These are phyloP conservation scores for Cryphonectria naterciae DNA, from an alignment of 2,329 filamentous ascomycete species.

Conservation along the genomic window DNA sequence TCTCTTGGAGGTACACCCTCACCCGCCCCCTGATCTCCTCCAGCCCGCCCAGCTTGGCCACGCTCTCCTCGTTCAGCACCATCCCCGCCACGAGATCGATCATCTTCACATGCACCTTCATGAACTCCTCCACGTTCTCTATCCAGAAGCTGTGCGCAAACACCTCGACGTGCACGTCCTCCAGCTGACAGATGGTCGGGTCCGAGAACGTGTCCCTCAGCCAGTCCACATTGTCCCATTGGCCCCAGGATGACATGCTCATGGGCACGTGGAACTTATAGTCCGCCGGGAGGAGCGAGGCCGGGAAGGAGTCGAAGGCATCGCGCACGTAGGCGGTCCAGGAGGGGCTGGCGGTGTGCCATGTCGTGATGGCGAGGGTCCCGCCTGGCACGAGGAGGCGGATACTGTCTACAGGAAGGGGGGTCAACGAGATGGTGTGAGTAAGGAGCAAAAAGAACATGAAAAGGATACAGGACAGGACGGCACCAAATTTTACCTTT, in stretches of 20 bases:
- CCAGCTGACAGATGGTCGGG: slow-evolving; percentile 38
- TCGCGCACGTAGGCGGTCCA: slow-evolving; percentile 45
- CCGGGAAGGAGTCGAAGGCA: slow-evolving; percentile 48
- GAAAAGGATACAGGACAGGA: not conserved
- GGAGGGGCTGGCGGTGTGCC: slow-evolving; percentile 37
- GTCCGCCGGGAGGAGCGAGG: slow-evolving; percentile 40
- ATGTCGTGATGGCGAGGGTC: slow-evolving; percentile 44
- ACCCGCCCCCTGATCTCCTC: slow-evolving; percentile 44
- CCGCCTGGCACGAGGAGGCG: slow-evolving; percentile 46
- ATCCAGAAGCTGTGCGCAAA: slow-evolving; percentile 37
- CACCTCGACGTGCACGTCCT: slow-evolving; percentile 43
- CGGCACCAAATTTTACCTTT: slow-evolving; percentile 30
- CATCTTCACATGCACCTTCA: slow-evolving; percentile 44
- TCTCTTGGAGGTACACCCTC: slow-evolving; percentile 44
- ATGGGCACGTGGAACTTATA: slow-evolving; percentile 38
- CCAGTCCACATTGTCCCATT: slow-evolving; percentile 47
- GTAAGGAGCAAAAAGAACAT: not conserved
- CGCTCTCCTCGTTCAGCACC: slow-evolving; percentile 41
- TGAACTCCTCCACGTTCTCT: slow-evolving; percentile 41
- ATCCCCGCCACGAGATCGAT: slow-evolving; percentile 46
- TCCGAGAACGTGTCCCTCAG: slow-evolving; percentile 41
- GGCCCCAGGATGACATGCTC: slow-evolving; percentile 45
- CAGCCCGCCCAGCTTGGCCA: slow-evolving; percentile 34
- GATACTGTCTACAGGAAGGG: slow-evolving; percentile 38
- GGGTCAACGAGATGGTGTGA: not conserved